A percentile compares a stretch with the other conserved stretches of the same genome.
Conservation (phyloP, 2,329 filamentous ascomycete genomes). For the Mariannaea elegans region DNA sequence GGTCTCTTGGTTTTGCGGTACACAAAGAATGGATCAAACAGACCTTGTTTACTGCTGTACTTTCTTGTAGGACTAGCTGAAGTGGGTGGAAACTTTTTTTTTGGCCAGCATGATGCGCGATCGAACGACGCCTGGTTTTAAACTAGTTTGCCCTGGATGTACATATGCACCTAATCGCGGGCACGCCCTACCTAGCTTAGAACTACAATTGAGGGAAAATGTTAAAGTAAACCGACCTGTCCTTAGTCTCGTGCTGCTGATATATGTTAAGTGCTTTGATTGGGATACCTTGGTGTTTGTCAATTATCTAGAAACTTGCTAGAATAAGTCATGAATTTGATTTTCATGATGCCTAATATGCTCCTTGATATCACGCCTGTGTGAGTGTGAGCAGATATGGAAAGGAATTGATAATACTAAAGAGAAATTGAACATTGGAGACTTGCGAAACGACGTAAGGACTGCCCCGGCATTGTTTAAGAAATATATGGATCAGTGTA, state of each 20-base stretch:
- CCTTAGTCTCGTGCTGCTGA: not conserved
- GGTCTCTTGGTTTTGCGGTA: conserved; percentile 34
- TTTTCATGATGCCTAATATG: too few species aligned
- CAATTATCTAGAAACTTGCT: too few species aligned
- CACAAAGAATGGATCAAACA: conserved; percentile 21
- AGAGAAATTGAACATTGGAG: too few species aligned
- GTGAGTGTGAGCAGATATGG: too few species aligned
- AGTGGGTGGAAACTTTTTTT: conserved; percentile 16
- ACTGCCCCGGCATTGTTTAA: too few species aligned
- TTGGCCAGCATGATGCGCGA: conserved; percentile 10
- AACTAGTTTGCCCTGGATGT: conserved; percentile 33
- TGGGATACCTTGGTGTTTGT: too few species aligned
- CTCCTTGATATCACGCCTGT: too few species aligned
- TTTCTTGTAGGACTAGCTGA: conserved; percentile 41
- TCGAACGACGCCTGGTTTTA: conserved; percentile 24
- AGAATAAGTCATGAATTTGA: too few species aligned
- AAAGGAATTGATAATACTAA: too few species aligned
- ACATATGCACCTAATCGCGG: conserved; percentile 31
- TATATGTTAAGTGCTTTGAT: not conserved
- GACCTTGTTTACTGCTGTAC: conserved; percentile 35
- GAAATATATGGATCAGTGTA: too few species aligned
- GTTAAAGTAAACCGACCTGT: conserved; percentile 30
- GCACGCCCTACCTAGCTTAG: conserved; percentile 35
- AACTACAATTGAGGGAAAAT: conserved; percentile 41
- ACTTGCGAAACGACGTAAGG: too few species aligned